Base-by-base conservation (phyloP, 257 asterid genomes). In the Fraxinus anomala region DNA sequence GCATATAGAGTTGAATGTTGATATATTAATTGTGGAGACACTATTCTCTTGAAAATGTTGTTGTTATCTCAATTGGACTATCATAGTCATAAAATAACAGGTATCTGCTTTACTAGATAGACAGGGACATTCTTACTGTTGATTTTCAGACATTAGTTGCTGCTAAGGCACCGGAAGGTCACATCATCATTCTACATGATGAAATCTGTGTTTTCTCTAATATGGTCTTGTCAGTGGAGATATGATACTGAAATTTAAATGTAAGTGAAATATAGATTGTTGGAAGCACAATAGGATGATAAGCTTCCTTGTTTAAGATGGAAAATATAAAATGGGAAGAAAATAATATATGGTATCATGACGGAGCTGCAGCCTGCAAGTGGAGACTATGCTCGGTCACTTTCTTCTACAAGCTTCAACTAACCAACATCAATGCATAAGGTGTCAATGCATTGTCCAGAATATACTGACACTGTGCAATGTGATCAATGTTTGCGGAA, bases 401-500 rank as follows among this genome's bases (percentile, higher is more conserved):
- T 95, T 95, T 97, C 91, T 93, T 95, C 94, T 91, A 89, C 91
- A 93, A 89, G 92, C 99, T 93, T 85, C 98, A 93, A 87, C 99
- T 95, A 72, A 98, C 99, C 92, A 95, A 89, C 97, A 92, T 92
- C 94, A 92, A 82, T 19, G 99, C 97, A 75, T 95, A 95, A 77
- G 99, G 96, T 79, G 99, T 91, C 85, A 89, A 88, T 70, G 98
- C 97, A 83, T 92, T 90, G 91, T 95, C 98, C 95, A 91, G 86
- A 80, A 95, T 95, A 86, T 86, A 93, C 89, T 95, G 99, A 84
- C 99, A 95, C 82, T 95, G 97, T 10, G 99, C 88, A 85, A 95
- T 95, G 85, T 95, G 93, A 80, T 91, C 97, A 80, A 88, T 84
- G 84, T 93, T 93, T 72, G 89, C 88, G 28, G 99, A 93, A 87